A percentile compares a stretch with the other conserved stretches of the same genome.
phyloP scores from a whole-genome alignment of 2,329 filamentous ascomycete species.

The Anthostomella pinea region DNA sequence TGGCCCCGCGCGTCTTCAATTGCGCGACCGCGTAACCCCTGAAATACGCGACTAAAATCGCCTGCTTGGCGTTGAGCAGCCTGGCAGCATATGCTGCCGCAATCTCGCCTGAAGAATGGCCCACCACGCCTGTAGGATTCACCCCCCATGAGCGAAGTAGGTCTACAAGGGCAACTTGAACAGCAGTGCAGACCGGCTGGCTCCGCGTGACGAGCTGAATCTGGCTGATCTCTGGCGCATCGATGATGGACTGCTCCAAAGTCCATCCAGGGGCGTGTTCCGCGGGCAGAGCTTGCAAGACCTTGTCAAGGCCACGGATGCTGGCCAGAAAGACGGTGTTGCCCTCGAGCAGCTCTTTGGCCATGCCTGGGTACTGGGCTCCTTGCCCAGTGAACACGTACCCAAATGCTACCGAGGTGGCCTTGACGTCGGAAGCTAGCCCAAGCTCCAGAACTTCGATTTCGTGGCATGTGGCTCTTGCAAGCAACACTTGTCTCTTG shows the following conservation, averaged over 20 bases:
- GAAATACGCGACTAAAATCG: conserved; percentile 20
- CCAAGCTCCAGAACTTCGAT: too few species aligned
- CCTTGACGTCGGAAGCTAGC: neutral
- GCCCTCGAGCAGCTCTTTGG: conserved; percentile 23
- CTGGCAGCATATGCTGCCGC: conserved; percentile 41
- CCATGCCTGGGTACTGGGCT: conserved; percentile 32
- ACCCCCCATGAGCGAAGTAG: conserved; percentile 15
- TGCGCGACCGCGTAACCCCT: conserved; percentile 14
- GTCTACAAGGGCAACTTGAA: conserved; percentile 22
- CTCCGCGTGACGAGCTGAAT: conserved; percentile 9
- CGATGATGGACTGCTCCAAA: conserved; percentile 8
- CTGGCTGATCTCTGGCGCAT: neutral
- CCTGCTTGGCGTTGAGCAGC: conserved; percentile 10
- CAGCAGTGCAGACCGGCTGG: conserved; percentile 22
- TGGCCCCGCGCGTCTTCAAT: conserved; percentile 9
- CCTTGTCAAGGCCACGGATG: conserved; percentile 14
- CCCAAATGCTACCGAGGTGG: conserved; percentile 5
- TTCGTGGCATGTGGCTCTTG: too few species aligned
- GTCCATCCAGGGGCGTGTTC: conserved; percentile 12
- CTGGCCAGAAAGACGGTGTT: conserved; percentile 14
- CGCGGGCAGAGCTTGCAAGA: conserved; percentile 4
- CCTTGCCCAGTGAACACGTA: conserved; percentile 31
- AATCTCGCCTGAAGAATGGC: conserved; percentile 37
- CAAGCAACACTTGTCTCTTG: too few species aligned
- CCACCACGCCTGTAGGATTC: conserved; percentile 7